These are phyloP conservation scores for Boletus rubescentipes DNA, from an alignment of 768 basidiomycete species.

Conservation along the genomic window DNA sequence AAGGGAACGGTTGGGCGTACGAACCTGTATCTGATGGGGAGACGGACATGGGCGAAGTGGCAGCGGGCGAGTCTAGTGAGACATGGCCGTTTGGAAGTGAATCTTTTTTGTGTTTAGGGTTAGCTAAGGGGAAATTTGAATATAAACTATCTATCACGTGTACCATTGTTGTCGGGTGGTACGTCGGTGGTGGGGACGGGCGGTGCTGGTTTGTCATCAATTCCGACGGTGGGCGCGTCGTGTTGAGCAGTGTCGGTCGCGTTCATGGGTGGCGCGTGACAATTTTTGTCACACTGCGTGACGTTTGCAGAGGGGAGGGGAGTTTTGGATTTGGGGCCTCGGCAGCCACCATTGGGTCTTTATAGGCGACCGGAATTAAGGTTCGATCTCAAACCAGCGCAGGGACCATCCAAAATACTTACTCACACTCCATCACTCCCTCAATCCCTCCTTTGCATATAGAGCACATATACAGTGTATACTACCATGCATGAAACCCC, in stretches of 20 bases:
- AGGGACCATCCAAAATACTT: slow-evolving; percentile 56
- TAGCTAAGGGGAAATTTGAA: slow-evolving; percentile 36
- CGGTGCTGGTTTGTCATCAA: slow-evolving; percentile 29
- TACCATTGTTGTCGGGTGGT: slow-evolving; percentile 36
- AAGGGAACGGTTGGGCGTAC: slow-evolving; percentile 21
- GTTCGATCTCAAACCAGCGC: slow-evolving; percentile 76
- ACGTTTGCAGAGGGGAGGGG: slow-evolving; percentile 49
- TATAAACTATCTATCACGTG: slow-evolving; percentile 37
- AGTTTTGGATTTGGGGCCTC: slow-evolving; percentile 62
- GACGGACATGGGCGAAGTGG: slow-evolving; percentile 40
- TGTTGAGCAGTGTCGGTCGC: slow-evolving; percentile 37
- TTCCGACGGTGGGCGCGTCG: slow-evolving; percentile 31
- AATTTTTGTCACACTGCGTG: slow-evolving; percentile 58
- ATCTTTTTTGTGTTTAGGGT: slow-evolving; percentile 35
- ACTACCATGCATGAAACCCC: slow-evolving; percentile 13
- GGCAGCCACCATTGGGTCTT: slow-evolving; percentile 69
- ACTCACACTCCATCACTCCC: slow-evolving; percentile 33
- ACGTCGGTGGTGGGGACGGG: slow-evolving; percentile 18
- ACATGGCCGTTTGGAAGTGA: slow-evolving; percentile 62
- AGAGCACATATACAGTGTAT: slow-evolving; percentile 7
- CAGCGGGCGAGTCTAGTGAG: slow-evolving; percentile 37
- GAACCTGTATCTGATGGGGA: slow-evolving; percentile 52
- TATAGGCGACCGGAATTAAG: slow-evolving; percentile 80
- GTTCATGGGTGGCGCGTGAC: slow-evolving; percentile 75
- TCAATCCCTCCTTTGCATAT: slow-evolving; percentile 8